phyloP scores from a whole-genome alignment of 345 rosid species.

The Bretschneidera sinensis region DNA sequence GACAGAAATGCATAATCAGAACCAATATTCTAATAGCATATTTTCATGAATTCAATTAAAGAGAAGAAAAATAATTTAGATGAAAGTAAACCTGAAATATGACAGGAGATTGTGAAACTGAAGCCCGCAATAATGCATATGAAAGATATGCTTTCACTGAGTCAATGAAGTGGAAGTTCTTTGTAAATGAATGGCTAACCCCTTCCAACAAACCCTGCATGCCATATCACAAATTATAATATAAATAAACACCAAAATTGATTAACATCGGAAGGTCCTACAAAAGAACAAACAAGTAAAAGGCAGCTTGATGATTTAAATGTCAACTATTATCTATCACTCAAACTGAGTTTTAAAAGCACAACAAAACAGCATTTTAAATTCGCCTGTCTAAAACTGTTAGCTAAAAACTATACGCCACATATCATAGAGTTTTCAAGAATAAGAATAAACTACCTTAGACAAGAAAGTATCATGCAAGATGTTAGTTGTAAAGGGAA shows the following conservation, averaged over 20 bases:
- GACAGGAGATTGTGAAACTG: conserved; percentile 82
- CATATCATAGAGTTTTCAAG: too few species aligned
- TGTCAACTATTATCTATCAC: too few species aligned
- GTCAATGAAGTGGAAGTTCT: conserved; percentile 94
- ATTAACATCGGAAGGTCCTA: not conserved
- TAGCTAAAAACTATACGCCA: too few species aligned
- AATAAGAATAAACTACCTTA: too few species aligned
- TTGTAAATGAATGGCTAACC: conserved; percentile 86
- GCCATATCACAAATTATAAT: not conserved
- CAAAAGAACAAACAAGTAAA: not conserved
- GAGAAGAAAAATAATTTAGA: conserved; percentile 13
- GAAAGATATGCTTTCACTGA: conserved; percentile 98
- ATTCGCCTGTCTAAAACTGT: too few species aligned
- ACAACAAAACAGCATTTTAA: too few species aligned
- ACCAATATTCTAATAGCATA: conserved; percentile 18
- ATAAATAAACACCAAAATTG: too few species aligned
- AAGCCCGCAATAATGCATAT: conserved; percentile 90
- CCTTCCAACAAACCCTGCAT: conserved; percentile 93
- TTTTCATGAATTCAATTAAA: conserved; percentile 13
- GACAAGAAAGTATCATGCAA: too few species aligned
- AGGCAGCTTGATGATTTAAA: too few species aligned
- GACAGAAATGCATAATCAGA: conserved; percentile 27
- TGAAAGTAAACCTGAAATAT: conserved; percentile 75
- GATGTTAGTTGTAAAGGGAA: too few species aligned
- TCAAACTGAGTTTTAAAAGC: too few species aligned